Base-by-base conservation (phyloP, 805 yeast genomes). In the Kodamaea kakaduensis region DNA sequence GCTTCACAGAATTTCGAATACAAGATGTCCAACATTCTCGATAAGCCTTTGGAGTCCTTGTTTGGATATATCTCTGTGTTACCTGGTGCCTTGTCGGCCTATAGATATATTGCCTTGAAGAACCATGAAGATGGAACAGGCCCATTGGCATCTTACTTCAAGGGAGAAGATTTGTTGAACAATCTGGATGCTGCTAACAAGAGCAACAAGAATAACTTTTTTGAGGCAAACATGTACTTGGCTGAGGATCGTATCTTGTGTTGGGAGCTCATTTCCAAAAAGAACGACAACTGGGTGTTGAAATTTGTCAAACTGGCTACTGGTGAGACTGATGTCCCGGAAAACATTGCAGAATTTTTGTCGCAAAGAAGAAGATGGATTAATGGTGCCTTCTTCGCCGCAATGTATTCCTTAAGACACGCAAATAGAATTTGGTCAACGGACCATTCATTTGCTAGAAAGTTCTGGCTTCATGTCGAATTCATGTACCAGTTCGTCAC, bases 1-100 rank as follows among this genome's bases (percentile, higher is more conserved):
- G 97, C 97, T 0, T 86, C 96, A 1, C 97, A 90, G 57, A 90
- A 90, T 56, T 90, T 90, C 51, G 97, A 90, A 59, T 90, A 90
- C 61, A 90, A 90, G 52, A 86, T 90, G 82, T 88, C 97, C n/a
- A 90, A 90, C 53, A 88, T 90, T 45, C 66, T 90, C 32, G 97
- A 90, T 59, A 90, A 90, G 55, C 97, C 97, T 2, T 69, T 89
- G 51, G 97, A 90, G 59, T 84, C 95, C 18, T 76, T 77, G 3
- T 90, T 90, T 59, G 97, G 97, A 16, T 90, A 89, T 57, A 89
- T 90, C 38, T 73, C 93, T 4, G 97, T 90, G 25, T 69, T 90
- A 23, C 97, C 97, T 0, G 97, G 97, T 58, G 97, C 97, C 0
- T 67, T 90, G 38, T 87, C 96, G 0, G 97, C 97, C 1, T 90